Evolutionary conservation across 768 basidiomycete genomes (phyloP), one percentile per base, ranked within the genome.

Genomic region (Kwoniella botswanensis): DNA sequence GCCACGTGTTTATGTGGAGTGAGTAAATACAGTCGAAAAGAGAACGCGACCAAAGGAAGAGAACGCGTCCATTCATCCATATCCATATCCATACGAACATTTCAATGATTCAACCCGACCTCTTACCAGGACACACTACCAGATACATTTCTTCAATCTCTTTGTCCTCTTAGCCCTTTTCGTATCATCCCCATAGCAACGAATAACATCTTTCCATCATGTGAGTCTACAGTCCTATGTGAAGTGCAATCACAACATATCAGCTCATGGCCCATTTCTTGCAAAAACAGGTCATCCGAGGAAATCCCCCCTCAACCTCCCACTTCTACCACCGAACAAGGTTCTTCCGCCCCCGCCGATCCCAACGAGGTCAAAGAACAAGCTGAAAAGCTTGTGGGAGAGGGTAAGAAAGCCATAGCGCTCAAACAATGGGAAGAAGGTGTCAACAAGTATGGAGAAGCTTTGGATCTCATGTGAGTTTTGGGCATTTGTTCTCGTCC

Each of bases 331-430:
- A 29, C 35, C n/a, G 43, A n/a, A 10, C 18, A 35, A 53, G 52
- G 29, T 10, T 12, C 44, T 21, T 9, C 26, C 42, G 24, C 26
- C 24, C 24, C 67, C 1, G 46, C 60, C 15, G 65, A 67, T 12
- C 24, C 52, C 13, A 65, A 60, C 4, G 71, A 68, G 17, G 21
- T 72, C 18, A 50, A 63, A 50, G 67, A 53, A 17, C 52, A 77
- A 18, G 76, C 75, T 9, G 78, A 79, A 21, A 68, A 65, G 63
- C 74, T 81, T 11, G 73, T 82, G 7, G 82, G 75, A 9, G 77
- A 82, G 63, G 82, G 81, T 1, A 80, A 81, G 68, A 83, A 83
- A 53, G 79, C 81, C 2, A 78, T 82, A 35, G 82, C 81, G 4
- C 68, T 83, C 24, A 76, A 78, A 57, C 73, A 80, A 60, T 83